Evolutionary conservation across 2,329 filamentous ascomycete genomes (phyloP).

Genomic region (Exophiala aquamarina): DNA sequence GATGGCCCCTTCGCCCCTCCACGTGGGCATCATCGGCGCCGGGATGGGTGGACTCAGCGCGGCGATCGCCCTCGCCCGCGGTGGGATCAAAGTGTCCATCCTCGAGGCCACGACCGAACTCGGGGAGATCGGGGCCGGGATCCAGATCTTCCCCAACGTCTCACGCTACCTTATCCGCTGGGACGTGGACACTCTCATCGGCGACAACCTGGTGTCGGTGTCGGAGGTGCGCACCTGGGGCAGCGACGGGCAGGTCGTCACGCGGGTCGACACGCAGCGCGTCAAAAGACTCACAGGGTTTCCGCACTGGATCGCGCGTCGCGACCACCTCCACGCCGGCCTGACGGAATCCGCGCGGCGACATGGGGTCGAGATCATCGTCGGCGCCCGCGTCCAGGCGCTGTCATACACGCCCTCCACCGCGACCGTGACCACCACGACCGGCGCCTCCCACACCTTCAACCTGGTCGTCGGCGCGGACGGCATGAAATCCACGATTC

Average conservation of each 20-base stretch:
- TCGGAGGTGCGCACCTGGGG: slow-evolving; percentile 29
- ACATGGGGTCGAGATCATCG: slow-evolving; percentile 39
- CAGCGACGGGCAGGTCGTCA: not conserved
- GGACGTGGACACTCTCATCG: slow-evolving; percentile 40
- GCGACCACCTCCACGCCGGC: slow-evolving; percentile 47
- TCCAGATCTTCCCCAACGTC: slow-evolving; percentile 16
- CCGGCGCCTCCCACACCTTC: slow-evolving; percentile 28
- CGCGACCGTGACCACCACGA: slow-evolving; percentile 27
- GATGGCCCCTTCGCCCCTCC: slow-evolving; percentile 11
- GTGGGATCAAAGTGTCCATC: slow-evolving; percentile 33
- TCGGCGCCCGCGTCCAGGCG: slow-evolving; percentile 37
- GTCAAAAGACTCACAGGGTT: slow-evolving; percentile 32
- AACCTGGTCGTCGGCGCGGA: slow-evolving; percentile 44
- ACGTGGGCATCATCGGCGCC: slow-evolving; percentile 35
- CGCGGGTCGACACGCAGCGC: not conserved
- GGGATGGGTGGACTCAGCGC: slow-evolving; percentile 45
- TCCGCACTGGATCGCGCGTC: slow-evolving; percentile 43
- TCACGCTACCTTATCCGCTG: slow-evolving; percentile 38
- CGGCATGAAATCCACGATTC: slow-evolving; percentile 41
- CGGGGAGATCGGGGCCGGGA: slow-evolving; percentile 34
- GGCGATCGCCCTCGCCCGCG: slow-evolving; percentile 42
- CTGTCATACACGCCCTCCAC: slow-evolving; percentile 27
- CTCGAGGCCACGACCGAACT: slow-evolving; percentile 15
- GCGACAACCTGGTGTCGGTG: slow-evolving; percentile 39
- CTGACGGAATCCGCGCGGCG: slow-evolving; percentile 39